Evolutionary conservation across 1,284 basidiomycete species (phyloP).

Genomic region (Bondarzewia mesenterica): DNA sequence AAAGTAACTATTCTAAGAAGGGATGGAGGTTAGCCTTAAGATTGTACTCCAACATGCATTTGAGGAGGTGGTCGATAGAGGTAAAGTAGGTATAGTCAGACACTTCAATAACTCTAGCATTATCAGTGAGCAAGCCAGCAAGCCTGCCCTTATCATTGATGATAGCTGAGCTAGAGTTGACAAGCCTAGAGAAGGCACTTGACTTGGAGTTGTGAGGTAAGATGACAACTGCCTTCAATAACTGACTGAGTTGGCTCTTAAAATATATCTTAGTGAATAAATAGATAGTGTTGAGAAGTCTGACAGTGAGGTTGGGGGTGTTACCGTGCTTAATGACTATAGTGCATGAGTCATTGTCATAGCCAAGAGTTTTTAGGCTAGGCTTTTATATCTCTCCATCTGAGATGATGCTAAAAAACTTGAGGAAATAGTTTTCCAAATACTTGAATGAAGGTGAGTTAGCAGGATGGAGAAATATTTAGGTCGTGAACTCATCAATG

Average conservation of each 20-base stretch:
- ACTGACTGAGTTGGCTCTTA: conserved; percentile 5
- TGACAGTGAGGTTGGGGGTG: conserved; percentile 13
- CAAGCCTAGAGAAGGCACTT: conserved; percentile 16
- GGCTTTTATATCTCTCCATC: conserved; percentile 2
- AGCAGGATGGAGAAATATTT: conserved; percentile 13
- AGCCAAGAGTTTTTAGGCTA: background rate
- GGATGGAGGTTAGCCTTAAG: conserved; percentile 14
- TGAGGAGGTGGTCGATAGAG: conserved; percentile 17
- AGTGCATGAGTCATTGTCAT: conserved; percentile 6
- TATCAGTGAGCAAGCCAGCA: conserved; percentile 20
- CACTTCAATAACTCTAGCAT: conserved; percentile 12
- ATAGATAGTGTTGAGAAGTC: conserved; percentile 12
- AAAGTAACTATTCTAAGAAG: no score
- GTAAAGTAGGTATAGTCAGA: conserved; percentile 18
- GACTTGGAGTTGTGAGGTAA: conserved; percentile 15
- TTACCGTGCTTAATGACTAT: conserved; percentile 16
- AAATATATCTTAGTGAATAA: conserved; percentile 9
- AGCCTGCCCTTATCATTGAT: conserved; percentile 14
- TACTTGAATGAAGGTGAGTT: conserved; percentile 14
- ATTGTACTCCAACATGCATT: conserved; percentile 10
- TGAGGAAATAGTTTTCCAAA: conserved; percentile 17
- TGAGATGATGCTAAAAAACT: conserved; percentile 10
- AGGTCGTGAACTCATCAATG: conserved; percentile 5
- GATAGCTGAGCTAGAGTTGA: conserved; percentile 21
- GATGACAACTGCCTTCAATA: conserved; percentile 8